Conservation (phyloP, 2,329 filamentous ascomycete genomes). For the Plectosphaerella cucumerina region DNA sequence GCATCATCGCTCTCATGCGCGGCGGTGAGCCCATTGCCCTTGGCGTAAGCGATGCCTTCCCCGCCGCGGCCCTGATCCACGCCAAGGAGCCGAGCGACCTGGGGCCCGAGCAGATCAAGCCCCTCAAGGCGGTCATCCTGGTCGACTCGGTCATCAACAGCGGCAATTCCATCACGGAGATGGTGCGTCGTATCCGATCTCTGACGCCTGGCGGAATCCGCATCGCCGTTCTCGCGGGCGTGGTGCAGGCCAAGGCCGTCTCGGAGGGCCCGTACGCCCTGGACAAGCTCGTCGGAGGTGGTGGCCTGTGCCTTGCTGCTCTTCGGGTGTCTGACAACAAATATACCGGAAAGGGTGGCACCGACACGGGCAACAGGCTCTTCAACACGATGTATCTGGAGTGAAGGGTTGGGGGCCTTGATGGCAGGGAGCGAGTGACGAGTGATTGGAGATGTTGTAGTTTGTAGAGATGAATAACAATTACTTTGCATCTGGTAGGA, state of each 20-base stretch:
- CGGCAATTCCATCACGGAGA: constrained; percentile 44
- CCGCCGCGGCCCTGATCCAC: constrained; percentile 47
- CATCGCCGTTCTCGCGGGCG: constrained; percentile 52
- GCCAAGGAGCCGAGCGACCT: constrained; percentile 35
- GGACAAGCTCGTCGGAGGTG: constrained; percentile 13
- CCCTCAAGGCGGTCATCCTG: constrained; percentile 39
- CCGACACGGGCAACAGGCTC: constrained; percentile 56
- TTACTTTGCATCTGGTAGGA: too few species aligned
- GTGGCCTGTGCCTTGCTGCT: constrained; percentile 38
- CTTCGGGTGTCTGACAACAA: constrained; percentile 53
- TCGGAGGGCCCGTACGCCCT: constrained; percentile 7
- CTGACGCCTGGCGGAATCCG: constrained; percentile 30
- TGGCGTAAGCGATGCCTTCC: constrained; percentile 51
- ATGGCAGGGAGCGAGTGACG: too few species aligned
- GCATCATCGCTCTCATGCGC: constrained; percentile 59
- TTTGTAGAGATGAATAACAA: too few species aligned
- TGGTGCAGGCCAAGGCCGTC: constrained; percentile 40
- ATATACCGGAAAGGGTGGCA: constrained; percentile 45
- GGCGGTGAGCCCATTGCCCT: constrained; percentile 59
- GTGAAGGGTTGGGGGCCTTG: too few species aligned
- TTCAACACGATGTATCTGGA: constrained; percentile 52
- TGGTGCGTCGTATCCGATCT: constrained; percentile 40
- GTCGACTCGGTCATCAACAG: constrained; percentile 61
- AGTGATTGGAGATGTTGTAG: too few species aligned
- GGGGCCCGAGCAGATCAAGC: constrained; percentile 31